A percentile compares a stretch with the other conserved stretches of the same genome.
Evolutionary conservation across 108 stramenopile species (phyloP).

Genomic region (Nitzschia palea): DNA sequence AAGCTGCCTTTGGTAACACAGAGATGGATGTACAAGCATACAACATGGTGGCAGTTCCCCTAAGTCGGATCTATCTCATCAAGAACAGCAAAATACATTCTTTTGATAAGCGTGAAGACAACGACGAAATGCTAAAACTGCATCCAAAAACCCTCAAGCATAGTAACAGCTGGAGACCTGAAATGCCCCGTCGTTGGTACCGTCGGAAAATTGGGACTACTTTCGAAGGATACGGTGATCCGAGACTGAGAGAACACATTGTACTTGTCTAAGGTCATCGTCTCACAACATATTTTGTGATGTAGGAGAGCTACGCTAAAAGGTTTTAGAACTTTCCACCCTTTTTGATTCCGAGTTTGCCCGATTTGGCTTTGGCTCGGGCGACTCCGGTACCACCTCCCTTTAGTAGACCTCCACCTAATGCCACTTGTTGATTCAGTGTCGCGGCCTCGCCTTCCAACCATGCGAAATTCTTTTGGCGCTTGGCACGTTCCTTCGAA

Average conservation of each 20-base stretch:
- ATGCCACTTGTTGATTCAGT: slow-evolving; percentile 89
- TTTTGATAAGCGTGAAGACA: slow-evolving; percentile 34
- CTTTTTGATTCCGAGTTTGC: slow-evolving; percentile 87
- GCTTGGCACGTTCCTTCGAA: slow-evolving; percentile 63
- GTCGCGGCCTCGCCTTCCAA: slow-evolving; percentile 89
- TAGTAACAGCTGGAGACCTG: not conserved
- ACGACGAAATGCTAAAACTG: not conserved
- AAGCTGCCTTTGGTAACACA: slow-evolving; percentile 84
- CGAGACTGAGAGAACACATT: slow-evolving; percentile 6
- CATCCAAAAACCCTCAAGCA: slow-evolving; percentile 2
- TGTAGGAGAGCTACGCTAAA: too few relatives aligned
- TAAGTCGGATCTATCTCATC: slow-evolving; percentile 71
- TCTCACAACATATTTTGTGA: not conserved
- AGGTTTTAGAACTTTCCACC: slow-evolving; percentile 76
- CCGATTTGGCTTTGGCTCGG: slow-evolving; percentile 67
- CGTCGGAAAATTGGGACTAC: slow-evolving; percentile 10
- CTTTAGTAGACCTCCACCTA: slow-evolving; percentile 78
- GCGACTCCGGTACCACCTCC: slow-evolving; percentile 87
- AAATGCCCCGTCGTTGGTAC: slow-evolving; percentile 19
- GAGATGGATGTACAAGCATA: slow-evolving; percentile 70
- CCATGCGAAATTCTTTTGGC: slow-evolving; percentile 90
- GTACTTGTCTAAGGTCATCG: not conserved
- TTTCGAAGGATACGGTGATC: slow-evolving; percentile 25
- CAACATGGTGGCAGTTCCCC: slow-evolving; percentile 68
- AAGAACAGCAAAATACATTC: slow-evolving; percentile 53